A percentile compares a stretch with the other conserved stretches of the same genome.
phyloP scores from a whole-genome alignment of 1,284 basidiomycete species.

The Cryptococcus depauperatus region DNA sequence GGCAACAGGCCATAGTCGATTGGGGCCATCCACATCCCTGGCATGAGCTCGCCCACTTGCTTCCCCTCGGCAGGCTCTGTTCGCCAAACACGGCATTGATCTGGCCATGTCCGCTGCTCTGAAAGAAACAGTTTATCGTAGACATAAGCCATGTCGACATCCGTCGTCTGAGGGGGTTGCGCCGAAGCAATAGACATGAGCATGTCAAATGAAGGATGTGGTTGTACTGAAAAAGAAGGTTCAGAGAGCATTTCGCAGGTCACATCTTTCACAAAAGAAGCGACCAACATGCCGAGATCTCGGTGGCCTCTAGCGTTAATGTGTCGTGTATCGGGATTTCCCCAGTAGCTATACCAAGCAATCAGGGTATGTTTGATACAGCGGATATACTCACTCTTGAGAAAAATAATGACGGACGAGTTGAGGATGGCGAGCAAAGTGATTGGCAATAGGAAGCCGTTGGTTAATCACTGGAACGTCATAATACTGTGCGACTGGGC shows the following conservation, averaged over 20 bases:
- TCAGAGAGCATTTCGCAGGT: conserved; percentile 31
- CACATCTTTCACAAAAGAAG: conserved; percentile 34
- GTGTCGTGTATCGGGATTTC: conserved; percentile 39
- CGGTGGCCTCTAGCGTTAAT: conserved; percentile 39
- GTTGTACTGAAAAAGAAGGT: conserved; percentile 11
- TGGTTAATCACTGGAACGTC: conserved; percentile 43
- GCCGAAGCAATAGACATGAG: neutral
- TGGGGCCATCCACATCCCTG: conserved; percentile 32
- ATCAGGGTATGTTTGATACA: neutral
- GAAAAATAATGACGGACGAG: conserved; percentile 40
- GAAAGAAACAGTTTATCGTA: conserved; percentile 3
- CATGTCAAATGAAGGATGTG: neutral
- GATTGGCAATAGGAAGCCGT: conserved; percentile 37
- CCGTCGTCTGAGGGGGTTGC: neutral
- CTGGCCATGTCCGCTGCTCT: conserved; percentile 20
- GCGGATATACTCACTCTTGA: conserved; percentile 24
- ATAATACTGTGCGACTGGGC: conserved; percentile 43
- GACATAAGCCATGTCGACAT: conserved; percentile 3
- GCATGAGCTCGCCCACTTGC: conserved; percentile 22
- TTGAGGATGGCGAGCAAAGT: conserved; percentile 41
- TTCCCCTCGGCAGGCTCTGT: conserved; percentile 13
- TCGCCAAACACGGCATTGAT: conserved; percentile 22
- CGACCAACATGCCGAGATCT: conserved; percentile 35
- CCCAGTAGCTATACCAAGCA: conserved; percentile 32
- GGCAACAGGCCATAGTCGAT: conserved; percentile 35